Evolutionary conservation across 306 rosid genomes (phyloP).

Genomic region (Prunus mongolica): DNA sequence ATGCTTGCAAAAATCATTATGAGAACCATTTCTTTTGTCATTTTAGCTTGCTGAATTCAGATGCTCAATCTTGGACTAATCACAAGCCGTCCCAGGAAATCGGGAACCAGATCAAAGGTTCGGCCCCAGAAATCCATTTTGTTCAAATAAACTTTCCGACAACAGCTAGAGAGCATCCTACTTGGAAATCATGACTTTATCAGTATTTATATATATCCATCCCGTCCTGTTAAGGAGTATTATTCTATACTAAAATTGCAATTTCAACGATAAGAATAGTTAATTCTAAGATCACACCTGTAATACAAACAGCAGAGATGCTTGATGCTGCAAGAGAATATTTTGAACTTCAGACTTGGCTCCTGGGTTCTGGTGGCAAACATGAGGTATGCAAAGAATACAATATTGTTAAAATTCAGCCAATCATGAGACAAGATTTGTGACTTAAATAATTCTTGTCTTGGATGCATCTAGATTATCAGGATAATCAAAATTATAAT

Average conservation of each 20-base stretch:
- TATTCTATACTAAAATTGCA: not conserved
- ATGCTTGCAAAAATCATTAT: too few species aligned
- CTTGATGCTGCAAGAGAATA: too few species aligned
- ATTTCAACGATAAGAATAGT: too few species aligned
- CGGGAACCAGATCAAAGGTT: not conserved
- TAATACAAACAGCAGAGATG: too few species aligned
- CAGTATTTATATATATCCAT: not conserved
- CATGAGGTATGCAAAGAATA: too few species aligned
- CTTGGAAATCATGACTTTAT: not conserved
- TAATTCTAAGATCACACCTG: too few species aligned
- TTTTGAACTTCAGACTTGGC: too few species aligned
- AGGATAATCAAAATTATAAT: too few species aligned
- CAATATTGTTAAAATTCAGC: not conserved
- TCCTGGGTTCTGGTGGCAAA: too few species aligned
- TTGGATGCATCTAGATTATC: too few species aligned
- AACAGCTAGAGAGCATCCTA: not conserved
- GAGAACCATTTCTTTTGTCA: too few species aligned
- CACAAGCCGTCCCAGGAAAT: not conserved
- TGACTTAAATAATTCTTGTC: not conserved
- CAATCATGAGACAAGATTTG: not conserved
- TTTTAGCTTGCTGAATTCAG: not conserved
- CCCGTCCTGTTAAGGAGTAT: not conserved
- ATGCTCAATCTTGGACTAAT: not conserved
- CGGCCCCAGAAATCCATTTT: not conserved
- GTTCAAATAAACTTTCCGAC: not conserved